Evolutionary conservation across 1,284 basidiomycete genomes (phyloP).

Genomic region (Trichosporon faecale): DNA sequence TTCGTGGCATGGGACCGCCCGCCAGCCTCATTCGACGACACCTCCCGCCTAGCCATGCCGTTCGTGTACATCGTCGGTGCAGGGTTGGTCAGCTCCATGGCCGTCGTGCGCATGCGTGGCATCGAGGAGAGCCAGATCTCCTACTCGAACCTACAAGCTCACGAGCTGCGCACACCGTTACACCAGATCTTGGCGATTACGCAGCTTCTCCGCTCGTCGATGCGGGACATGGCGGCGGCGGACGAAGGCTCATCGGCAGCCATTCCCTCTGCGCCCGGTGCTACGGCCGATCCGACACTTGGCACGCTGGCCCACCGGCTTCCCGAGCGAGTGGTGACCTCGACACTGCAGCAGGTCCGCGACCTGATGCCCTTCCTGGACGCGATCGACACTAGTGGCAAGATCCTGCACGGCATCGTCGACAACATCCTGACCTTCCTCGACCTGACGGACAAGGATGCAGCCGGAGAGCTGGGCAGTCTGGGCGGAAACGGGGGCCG

Average conservation of each 20-base stretch:
- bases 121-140: slow-evolving; percentile 47
- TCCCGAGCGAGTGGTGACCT: slow-evolving; percentile 1
- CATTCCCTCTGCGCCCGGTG: no score
- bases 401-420: slow-evolving; percentile 47
- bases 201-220: slow-evolving; percentile 41
- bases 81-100: slow-evolving; percentile 37
- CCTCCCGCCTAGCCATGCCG: slow-evolving; percentile 34
- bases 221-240: slow-evolving; percentile 38
- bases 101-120: slow-evolving; percentile 37
- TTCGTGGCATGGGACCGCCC: slow-evolving; percentile 42
- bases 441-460: slow-evolving; percentile 40
- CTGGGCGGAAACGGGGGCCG: slow-evolving; percentile 19
- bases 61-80: slow-evolving; percentile 45
- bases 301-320: slow-evolving; percentile 9
- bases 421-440: slow-evolving; percentile 50
- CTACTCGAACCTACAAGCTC: slow-evolving; percentile 47
- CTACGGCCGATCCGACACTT: not conserved
- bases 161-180: slow-evolving; percentile 50
- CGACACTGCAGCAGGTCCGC: slow-evolving; percentile 39
- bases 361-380: slow-evolving; percentile 46
- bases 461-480: not conserved
- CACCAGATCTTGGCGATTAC: slow-evolving; percentile 51
- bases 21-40: slow-evolving; percentile 37
- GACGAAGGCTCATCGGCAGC: not conserved
- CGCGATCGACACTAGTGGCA: slow-evolving; percentile 48